phyloP scores from a whole-genome alignment of 2,329 filamentous ascomycete genomes.

The Penicillium nordicum region DNA sequence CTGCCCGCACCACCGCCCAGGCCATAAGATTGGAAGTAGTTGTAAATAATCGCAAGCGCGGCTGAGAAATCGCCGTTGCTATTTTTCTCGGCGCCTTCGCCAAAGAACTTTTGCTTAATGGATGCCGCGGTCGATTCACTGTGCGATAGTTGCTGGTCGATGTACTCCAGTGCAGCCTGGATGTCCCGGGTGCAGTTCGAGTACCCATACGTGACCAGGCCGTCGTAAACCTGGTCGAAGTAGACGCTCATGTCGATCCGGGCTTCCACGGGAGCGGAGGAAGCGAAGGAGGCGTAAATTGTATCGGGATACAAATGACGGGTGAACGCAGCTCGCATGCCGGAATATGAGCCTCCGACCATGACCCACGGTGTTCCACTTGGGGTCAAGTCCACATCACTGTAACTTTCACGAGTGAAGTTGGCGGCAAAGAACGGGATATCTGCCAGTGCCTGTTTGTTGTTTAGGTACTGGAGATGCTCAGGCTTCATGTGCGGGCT shows the following conservation, averaged over 20 bases:
- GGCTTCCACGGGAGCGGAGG: constrained; percentile 47
- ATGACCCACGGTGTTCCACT: constrained; percentile 45
- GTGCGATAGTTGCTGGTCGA: constrained; percentile 46
- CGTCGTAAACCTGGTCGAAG: constrained; percentile 49
- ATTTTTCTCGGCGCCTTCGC: constrained; percentile 45
- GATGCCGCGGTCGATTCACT: constrained; percentile 30
- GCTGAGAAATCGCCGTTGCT: constrained; percentile 48
- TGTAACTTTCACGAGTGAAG: constrained; percentile 34
- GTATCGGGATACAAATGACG: constrained; percentile 44
- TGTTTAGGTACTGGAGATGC: constrained; percentile 43
- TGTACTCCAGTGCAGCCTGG: constrained; percentile 48
- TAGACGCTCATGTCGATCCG: constrained; percentile 51
- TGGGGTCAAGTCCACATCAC: constrained; percentile 39
- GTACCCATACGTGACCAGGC: constrained; percentile 49
- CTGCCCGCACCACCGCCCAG: constrained; percentile 35
- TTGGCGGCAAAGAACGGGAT: constrained; percentile 44
- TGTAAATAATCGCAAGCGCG: constrained; percentile 40
- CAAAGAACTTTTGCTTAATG: constrained; percentile 51
- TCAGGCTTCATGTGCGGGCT: constrained; percentile 37
- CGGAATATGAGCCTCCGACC: constrained; percentile 47
- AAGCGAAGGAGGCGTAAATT: constrained; percentile 41
- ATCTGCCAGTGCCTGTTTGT: constrained; percentile 45
- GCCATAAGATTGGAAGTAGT: constrained; percentile 46
- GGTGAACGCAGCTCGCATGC: constrained; percentile 44
- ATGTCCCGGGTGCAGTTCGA: constrained; percentile 51